A percentile compares a stretch with the other conserved stretches of the same genome.
These are phyloP conservation scores for Salix udensis DNA, from an alignment of 345 rosid species.

Conservation along the genomic window DNA sequence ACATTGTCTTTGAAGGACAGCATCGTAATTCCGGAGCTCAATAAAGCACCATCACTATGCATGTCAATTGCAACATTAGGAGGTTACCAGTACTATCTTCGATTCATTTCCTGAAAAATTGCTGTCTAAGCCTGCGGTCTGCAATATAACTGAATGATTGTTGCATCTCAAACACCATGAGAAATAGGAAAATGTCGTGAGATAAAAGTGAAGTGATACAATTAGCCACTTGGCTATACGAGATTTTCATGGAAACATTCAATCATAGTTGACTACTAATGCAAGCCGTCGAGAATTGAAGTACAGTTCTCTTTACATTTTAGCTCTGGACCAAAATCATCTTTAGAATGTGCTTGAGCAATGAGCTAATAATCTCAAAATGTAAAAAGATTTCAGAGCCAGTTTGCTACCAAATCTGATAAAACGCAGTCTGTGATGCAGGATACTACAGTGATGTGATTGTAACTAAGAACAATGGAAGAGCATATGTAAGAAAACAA, in stretches of 20 bases:
- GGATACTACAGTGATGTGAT: background rate
- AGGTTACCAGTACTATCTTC: background rate
- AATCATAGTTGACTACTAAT: background rate
- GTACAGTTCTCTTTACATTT: background rate
- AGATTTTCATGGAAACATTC: background rate
- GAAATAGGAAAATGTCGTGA: background rate
- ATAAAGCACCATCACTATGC: background rate
- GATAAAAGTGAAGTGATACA: background rate
- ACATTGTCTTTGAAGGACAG: background rate
- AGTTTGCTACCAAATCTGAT: background rate
- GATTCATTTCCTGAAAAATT: background rate
- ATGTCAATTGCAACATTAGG: no score
- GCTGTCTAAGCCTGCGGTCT: background rate
- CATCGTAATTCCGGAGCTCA: background rate
- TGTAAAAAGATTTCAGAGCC: background rate
- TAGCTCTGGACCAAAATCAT: background rate
- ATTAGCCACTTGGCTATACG: background rate
- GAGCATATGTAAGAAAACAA: background rate
- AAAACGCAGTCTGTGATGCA: background rate
- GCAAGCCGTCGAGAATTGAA: background rate
- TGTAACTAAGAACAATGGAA: background rate
- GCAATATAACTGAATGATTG: background rate
- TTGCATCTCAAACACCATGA: background rate
- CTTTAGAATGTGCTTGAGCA: background rate
- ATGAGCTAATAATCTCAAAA: background rate